phyloP scores from a whole-genome alignment of 2,329 filamentous ascomycete genomes.

The Clonostachys rhizophaga region DNA sequence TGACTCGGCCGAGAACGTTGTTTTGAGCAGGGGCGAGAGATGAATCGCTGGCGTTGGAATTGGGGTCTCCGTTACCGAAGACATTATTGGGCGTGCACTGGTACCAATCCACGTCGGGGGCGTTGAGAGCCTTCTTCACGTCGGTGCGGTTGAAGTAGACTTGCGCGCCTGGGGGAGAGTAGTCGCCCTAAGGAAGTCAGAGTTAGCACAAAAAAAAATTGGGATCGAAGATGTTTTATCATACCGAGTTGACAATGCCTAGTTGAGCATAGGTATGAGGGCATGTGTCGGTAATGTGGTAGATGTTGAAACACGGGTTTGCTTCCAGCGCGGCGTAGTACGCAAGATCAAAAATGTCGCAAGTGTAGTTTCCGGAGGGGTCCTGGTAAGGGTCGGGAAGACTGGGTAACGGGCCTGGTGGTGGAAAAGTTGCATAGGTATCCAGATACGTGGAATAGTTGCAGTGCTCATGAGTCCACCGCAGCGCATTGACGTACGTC shows the following conservation, averaged over 20 bases:
- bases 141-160: constrained; percentile 68
- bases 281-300: constrained; percentile 69
- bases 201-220: too few relatives aligned
- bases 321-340: constrained; percentile 43
- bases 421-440: constrained; percentile 64
- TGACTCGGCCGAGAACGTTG: constrained; percentile 60
- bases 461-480: constrained; percentile 48
- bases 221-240: constrained; percentile 36
- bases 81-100: constrained; percentile 45
- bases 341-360: constrained; percentile 54
- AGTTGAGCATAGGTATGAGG: constrained; percentile 68
- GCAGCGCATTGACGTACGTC: constrained; percentile 46
- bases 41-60: constrained; percentile 28
- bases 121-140: constrained; percentile 65
- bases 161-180: constrained; percentile 47
- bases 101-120: constrained; percentile 45
- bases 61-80: background rate
- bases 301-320: constrained; percentile 80
- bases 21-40: constrained; percentile 30
- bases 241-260: constrained; percentile 57
- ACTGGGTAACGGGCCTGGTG: constrained; percentile 51
- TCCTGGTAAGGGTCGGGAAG: constrained; percentile 35
- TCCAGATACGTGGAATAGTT: constrained; percentile 58
- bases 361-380: constrained; percentile 34
- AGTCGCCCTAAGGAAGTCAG: background rate